phyloP scores from a whole-genome alignment of 805 yeast genomes.

The Kuraishia molischiana region DNA sequence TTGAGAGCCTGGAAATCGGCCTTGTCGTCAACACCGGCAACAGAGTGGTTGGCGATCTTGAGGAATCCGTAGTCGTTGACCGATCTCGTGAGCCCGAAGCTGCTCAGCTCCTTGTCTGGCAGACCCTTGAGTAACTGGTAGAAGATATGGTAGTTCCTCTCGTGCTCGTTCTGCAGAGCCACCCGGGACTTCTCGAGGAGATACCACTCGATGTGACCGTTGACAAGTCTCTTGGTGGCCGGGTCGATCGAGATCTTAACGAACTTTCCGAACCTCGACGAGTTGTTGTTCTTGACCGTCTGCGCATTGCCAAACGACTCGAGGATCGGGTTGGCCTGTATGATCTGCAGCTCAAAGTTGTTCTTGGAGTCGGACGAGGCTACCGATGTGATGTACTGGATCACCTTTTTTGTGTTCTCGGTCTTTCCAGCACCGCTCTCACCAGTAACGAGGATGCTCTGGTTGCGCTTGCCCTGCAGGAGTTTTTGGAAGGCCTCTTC shows the following conservation, averaged over 20 bases:
- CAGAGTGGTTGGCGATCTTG: constrained; percentile 38
- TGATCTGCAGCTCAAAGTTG: constrained; percentile 71
- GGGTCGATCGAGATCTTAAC: constrained; percentile 71
- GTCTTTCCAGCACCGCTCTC: constrained; percentile 99
- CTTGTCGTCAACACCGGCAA: constrained; percentile 71
- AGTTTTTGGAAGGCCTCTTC: constrained; percentile 79
- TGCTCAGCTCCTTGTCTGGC: constrained; percentile 34
- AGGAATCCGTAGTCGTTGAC: constrained; percentile 47
- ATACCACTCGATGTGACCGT: constrained; percentile 94
- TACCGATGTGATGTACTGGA: constrained; percentile 81
- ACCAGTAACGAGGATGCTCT: constrained; percentile 93
- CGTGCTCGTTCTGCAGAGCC: constrained; percentile 60
- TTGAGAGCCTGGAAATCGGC: constrained; percentile 54
- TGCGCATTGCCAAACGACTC: constrained; percentile 98
- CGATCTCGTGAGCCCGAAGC: constrained; percentile 30
- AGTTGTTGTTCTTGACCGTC: constrained; percentile 86
- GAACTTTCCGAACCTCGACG: constrained; percentile 95
- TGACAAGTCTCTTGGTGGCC: constrained; percentile 53
- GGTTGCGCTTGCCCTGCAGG: constrained; percentile 60
- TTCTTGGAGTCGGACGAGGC: constrained; percentile 25
- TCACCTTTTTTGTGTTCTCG: constrained; percentile 90
- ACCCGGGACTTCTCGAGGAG: constrained; percentile 90
- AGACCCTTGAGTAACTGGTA: constrained; percentile 77
- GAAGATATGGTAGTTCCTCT: constrained; percentile 90
- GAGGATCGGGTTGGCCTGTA: constrained; percentile 90